Base-by-base conservation (phyloP, 2,329 filamentous ascomycete species). In the Penicillium concentricum region DNA sequence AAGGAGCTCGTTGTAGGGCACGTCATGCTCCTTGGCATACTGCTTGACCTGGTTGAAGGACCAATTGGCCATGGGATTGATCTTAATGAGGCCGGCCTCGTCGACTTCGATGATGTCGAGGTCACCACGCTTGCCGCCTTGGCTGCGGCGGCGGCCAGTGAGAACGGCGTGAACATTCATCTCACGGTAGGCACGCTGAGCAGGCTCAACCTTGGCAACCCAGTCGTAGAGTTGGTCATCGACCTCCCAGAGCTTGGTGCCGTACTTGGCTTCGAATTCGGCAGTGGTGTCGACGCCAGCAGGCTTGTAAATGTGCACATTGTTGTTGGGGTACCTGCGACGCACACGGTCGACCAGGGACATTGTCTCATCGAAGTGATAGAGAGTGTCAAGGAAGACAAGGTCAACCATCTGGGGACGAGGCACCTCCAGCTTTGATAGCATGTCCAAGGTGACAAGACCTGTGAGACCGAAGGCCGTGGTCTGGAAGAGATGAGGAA, bases 1-100 rank as follows among this genome's bases (percentile, higher is more conserved):
- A 45, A 99, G 84, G 30, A 99, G 84, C 60, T 84, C 87, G 74
- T 99, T 99, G 82, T 96, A 97, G 0, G 94, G 94, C 4, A 99
- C 92, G 59, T 91, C 78, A 81, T 97, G 85, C 69, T 89, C 87
- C 67, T 87, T 84, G 78, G 97, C 85, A 78, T 99, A 99, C 39
- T 85, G 82, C 76, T 92, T 87, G 58, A 99, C 93, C 72, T 97
- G 89, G 60, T 86, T 80, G 78, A 99, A 99, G 42, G 84, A 84
- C 94, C 94, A 99, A 79, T 92, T 91, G 71, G 92, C 92, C 62
- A 99, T 81, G 13, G 94, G 94, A 82, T 97, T 99, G 84, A 99
- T 89, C 84, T 99, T 99, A 82, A 97, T 85, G 63, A 97, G 83
- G 52, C 91, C 91, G 28, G 89, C 85, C 74, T 96, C 93, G 72